Evolutionary conservation across 495 filamentous ascomycete genomes (phyloP).

Genomic region (Saxophila tyrrhenica): DNA sequence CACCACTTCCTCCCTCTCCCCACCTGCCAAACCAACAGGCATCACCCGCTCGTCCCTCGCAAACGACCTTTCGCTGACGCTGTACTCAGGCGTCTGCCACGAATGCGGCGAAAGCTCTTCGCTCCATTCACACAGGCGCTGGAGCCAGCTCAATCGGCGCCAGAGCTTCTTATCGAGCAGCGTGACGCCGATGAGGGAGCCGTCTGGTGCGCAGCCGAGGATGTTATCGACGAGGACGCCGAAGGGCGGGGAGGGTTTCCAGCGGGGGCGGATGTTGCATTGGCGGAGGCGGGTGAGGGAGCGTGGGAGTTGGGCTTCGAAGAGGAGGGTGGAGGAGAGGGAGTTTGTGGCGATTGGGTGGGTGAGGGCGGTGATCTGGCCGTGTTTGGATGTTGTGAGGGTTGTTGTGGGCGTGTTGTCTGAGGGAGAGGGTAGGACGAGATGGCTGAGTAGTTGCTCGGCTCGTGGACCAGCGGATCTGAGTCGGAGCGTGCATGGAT

Average conservation of each 20-base stretch:
- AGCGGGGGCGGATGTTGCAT: constrained; percentile 24
- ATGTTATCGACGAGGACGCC: constrained; percentile 26
- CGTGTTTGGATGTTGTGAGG: constrained; percentile 23
- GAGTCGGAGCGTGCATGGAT: not conserved
- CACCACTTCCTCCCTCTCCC: constrained; percentile 1
- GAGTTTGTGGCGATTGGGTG: not conserved
- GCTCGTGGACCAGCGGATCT: not conserved
- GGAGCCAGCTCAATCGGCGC: constrained; percentile 18
- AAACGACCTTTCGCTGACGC: not conserved
- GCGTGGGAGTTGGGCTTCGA: constrained; percentile 25
- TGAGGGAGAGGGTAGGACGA: not conserved
- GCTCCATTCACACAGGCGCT: constrained; percentile 13
- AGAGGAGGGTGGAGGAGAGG: constrained; percentile 8
- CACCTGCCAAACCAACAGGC: constrained; percentile 4
- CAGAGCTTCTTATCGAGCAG: constrained; percentile 20
- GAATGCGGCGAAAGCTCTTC: constrained; percentile 9
- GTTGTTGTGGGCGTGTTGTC: not conserved
- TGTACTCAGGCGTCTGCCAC: not conserved
- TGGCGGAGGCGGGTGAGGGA: constrained; percentile 25
- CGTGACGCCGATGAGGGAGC: constrained; percentile 24
- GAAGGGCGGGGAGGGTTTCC: constrained; percentile 14
- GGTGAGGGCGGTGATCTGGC: constrained; percentile 20
- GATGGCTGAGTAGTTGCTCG: constrained; percentile 1
- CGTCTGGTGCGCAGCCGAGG: constrained; percentile 27
- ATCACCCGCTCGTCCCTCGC: constrained; percentile 2